These are phyloP conservation scores for Saitozyma podzolica DNA, from an alignment of 768 basidiomycete species.

Conservation along the genomic window DNA sequence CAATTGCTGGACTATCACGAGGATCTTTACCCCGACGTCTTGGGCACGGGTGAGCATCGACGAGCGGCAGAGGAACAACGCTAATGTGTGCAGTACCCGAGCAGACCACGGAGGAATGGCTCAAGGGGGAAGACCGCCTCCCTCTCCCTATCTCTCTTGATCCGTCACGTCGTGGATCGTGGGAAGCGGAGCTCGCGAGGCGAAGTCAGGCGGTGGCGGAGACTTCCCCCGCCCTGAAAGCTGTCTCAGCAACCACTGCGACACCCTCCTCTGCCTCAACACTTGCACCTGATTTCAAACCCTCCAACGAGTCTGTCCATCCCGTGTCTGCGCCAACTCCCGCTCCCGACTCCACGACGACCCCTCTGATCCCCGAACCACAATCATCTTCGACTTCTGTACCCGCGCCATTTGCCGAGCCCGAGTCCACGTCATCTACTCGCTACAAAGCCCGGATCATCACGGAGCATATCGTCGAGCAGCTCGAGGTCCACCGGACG, in stretches of 20 bases:
- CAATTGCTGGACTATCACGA: constrained; percentile 53
- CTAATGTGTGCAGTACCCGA: constrained; percentile 25
- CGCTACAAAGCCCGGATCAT: constrained; percentile 38
- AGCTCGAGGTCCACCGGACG: constrained; percentile 22
- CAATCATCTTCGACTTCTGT: not conserved
- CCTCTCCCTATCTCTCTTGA: constrained; percentile 34
- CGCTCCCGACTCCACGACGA: not conserved
- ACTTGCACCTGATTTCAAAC: no score
- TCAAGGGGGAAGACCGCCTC: constrained; percentile 18
- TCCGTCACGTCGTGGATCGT: constrained; percentile 25
- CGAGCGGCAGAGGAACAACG: not conserved
- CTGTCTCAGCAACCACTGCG: not conserved
- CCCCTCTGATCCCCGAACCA: not conserved
- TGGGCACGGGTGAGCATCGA: constrained; percentile 23
- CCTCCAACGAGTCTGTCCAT: no score
- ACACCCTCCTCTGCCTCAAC: not conserved
- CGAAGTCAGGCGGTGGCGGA: not conserved
- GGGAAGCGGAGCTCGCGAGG: constrained; percentile 23
- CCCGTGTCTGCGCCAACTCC: no score
- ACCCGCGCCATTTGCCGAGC: constrained; percentile 18
- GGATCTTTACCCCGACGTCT: constrained; percentile 49
- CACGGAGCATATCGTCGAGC: constrained; percentile 26
- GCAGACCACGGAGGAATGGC: constrained; percentile 26
- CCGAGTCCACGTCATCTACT: constrained; percentile 32
- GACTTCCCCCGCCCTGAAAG: not conserved